A percentile compares a stretch with the other conserved stretches of the same genome.
These are phyloP conservation scores for Nothophoma quercina DNA, from an alignment of 2,329 filamentous ascomycete genomes.

Conservation along the genomic window DNA sequence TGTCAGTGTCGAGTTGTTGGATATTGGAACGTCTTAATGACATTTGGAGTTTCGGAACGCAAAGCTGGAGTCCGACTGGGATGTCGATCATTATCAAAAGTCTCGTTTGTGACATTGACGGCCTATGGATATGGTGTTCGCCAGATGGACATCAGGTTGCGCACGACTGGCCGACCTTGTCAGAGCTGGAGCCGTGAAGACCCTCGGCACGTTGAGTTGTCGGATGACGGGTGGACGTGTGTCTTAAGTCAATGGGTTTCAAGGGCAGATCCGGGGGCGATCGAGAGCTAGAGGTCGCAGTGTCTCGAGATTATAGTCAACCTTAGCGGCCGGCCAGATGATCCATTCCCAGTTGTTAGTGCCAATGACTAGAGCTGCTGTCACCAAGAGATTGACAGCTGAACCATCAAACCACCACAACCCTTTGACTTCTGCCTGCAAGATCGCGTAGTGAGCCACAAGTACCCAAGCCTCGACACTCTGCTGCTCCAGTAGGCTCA, in stretches of 20 bases:
- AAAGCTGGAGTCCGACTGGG: too few relatives aligned
- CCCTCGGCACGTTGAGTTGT: too few relatives aligned
- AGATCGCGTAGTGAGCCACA: conserved; percentile 38
- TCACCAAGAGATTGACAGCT: conserved; percentile 25
- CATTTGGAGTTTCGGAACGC: not conserved
- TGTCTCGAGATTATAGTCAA: conserved; percentile 28
- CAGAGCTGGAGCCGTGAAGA: not conserved
- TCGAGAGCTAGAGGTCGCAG: conserved; percentile 9
- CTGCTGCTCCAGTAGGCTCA: conserved; percentile 30
- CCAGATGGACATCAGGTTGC: not conserved
- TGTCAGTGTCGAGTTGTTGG: not conserved
- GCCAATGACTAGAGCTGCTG: conserved; percentile 35
- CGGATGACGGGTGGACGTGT: too few relatives aligned
- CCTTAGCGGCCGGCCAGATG: conserved; percentile 29
- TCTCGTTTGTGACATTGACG: not conserved
- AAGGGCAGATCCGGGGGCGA: conserved; percentile 2
- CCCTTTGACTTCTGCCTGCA: conserved; percentile 21
- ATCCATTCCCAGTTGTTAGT: conserved; percentile 34
- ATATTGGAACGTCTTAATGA: not conserved
- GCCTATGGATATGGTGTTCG: not conserved
- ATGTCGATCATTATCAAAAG: not conserved
- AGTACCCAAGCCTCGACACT: conserved; percentile 38
- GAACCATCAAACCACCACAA: conserved; percentile 34
- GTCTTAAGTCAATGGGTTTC: not conserved
- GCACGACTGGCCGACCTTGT: not conserved